Evolutionary conservation across 169 alveolate species (phyloP).

Genomic region (Perkinsus marinus): DNA sequence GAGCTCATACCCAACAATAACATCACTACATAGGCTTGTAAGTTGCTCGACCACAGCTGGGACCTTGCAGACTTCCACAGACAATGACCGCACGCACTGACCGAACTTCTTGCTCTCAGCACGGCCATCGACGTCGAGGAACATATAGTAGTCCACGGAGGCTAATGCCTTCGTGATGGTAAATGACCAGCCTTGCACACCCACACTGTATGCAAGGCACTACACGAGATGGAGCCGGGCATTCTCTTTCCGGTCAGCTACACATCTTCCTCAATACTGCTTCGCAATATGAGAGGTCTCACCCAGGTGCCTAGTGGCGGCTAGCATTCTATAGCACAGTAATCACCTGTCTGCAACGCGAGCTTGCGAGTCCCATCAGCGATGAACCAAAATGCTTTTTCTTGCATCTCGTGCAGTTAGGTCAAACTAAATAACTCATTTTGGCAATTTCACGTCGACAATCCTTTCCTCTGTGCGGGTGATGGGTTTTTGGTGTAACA

Average conservation of each 20-base stretch:
- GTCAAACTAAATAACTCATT: background rate
- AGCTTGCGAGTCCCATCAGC: background rate
- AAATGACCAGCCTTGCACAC: background rate
- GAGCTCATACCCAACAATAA: background rate
- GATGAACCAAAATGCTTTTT: background rate
- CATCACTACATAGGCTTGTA: background rate
- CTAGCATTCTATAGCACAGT: too few relatives aligned
- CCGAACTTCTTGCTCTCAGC: background rate
- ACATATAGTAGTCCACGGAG: background rate
- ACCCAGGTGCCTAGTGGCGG: background rate
- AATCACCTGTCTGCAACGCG: too few relatives aligned
- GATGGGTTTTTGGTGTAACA: background rate
- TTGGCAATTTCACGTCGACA: background rate
- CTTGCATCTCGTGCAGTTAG: background rate
- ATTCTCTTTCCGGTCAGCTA: background rate
- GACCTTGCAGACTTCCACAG: background rate
- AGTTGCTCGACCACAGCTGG: background rate
- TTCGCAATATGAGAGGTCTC: background rate
- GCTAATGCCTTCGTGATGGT: background rate
- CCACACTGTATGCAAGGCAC: background rate
- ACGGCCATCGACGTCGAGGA: background rate
- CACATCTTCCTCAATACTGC: background rate
- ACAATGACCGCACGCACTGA: background rate
- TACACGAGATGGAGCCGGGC: background rate
- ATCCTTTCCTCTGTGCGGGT: too few relatives aligned